Evolutionary conservation across 352 stramenopile species (phyloP).

Genomic region (Globisporangium apiculatum): DNA sequence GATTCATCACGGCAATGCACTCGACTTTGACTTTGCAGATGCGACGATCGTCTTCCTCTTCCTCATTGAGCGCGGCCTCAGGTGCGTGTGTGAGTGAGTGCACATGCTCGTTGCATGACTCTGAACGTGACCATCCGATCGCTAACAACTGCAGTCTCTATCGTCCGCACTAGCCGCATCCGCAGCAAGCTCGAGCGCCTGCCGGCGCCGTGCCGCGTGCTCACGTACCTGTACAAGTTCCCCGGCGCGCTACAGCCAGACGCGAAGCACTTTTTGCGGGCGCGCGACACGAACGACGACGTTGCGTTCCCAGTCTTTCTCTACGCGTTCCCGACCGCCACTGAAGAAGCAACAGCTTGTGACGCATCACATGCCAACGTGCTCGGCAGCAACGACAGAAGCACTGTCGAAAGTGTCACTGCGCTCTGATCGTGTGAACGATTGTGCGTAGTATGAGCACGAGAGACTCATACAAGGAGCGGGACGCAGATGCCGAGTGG

Average conservation of each 20-base stretch:
- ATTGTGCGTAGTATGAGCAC: no score
- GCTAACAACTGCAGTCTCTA: no score
- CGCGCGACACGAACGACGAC: slow-evolving; percentile 27
- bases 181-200: slow-evolving; percentile 39
- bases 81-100: slow-evolving; percentile 19
- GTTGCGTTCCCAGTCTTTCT: slow-evolving; percentile 69
- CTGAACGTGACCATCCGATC: no score
- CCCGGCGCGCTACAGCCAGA: slow-evolving; percentile 24
- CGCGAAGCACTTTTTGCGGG: slow-evolving; percentile 40
- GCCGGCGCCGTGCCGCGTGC: slow-evolving; percentile 32
- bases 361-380: not conserved
- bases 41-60: slow-evolving; percentile 78
- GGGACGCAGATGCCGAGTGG: no score
- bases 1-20: slow-evolving; percentile 59
- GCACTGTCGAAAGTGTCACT: no score
- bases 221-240: slow-evolving; percentile 78
- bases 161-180: slow-evolving; percentile 31
- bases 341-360: not conserved
- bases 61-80: slow-evolving; percentile 63
- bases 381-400: no score
- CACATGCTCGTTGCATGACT: no score
- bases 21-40: slow-evolving; percentile 57
- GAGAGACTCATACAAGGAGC: no score
- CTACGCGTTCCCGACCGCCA: slow-evolving; percentile 43
- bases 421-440: no score